A percentile compares a stretch with the other conserved stretches of the same genome.
Evolutionary conservation across 1,139 yeast species (phyloP).

Genomic region (Debaryomyces nepalensis): DNA sequence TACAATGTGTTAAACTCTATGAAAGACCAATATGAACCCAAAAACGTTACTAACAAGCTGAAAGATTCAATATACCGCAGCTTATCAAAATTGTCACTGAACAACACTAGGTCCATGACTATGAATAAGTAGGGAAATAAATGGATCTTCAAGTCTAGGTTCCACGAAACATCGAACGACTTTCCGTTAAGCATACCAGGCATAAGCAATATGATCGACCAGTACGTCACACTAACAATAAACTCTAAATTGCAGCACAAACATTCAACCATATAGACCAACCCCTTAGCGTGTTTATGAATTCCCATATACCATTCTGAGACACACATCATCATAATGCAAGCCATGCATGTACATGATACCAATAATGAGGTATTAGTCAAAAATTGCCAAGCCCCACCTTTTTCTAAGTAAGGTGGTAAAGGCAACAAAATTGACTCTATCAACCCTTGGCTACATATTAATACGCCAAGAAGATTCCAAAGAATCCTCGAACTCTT

Average conservation of each 20-base stretch:
- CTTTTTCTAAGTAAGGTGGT: constrained; percentile 54
- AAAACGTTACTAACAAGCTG: constrained; percentile 9
- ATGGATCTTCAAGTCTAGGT: constrained; percentile 29
- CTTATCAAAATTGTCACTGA: constrained; percentile 9
- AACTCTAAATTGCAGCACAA: constrained; percentile 26
- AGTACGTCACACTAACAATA: constrained; percentile 28
- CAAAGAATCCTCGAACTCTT: constrained; percentile 1
- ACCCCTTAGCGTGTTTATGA: not conserved
- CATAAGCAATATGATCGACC: constrained; percentile 24
- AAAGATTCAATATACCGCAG: constrained; percentile 7
- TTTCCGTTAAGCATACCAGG: constrained; percentile 27
- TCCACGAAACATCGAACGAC: constrained; percentile 22
- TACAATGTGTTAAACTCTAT: constrained; percentile 17
- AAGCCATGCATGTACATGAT: constrained; percentile 7
- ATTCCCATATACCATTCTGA: not conserved
- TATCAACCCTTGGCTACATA: constrained; percentile 2
- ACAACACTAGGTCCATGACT: constrained; percentile 11
- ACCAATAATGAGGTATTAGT: constrained; percentile 56
- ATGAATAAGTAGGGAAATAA: constrained; percentile 27
- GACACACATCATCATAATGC: not conserved
- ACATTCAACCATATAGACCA: constrained; percentile 13
- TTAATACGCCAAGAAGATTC: not conserved
- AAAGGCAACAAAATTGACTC: constrained; percentile 24
- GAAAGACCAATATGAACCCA: constrained; percentile 11
- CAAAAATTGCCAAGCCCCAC: constrained; percentile 71